phyloP scores from a whole-genome alignment of 768 basidiomycete species.

The Trichaptum fuscoviolaceum region DNA sequence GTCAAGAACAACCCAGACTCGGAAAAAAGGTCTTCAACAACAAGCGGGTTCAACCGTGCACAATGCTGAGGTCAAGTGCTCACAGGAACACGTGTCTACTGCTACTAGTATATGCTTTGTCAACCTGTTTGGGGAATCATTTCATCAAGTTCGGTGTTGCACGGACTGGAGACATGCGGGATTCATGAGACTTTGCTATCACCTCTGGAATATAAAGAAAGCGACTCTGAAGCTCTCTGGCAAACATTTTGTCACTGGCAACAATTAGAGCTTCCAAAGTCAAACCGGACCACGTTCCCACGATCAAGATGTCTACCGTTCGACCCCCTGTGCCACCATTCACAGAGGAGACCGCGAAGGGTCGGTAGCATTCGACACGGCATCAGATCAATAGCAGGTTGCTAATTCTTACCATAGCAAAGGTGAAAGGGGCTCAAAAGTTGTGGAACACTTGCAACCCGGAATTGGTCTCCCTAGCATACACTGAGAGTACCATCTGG shows the following conservation, averaged over 20 bases:
- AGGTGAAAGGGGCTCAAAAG: constrained; percentile 47
- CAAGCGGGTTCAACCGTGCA: not conserved
- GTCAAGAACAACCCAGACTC: not conserved
- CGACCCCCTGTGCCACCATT: not conserved
- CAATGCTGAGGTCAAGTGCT: not conserved
- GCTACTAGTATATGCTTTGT: not conserved
- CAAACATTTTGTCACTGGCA: too few species aligned
- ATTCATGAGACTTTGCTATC: not conserved
- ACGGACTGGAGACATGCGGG: not conserved
- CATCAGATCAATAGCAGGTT: not conserved
- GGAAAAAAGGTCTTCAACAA: not conserved
- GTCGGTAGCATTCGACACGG: not conserved
- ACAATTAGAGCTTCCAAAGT: too few species aligned
- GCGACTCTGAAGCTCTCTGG: too few species aligned
- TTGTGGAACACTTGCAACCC: constrained; percentile 40
- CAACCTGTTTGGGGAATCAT: not conserved
- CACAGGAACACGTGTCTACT: not conserved
- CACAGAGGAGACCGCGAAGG: not conserved
- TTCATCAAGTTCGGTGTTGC: not conserved
- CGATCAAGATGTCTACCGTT: not conserved
- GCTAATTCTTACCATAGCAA: constrained; percentile 14
- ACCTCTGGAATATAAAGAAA: not conserved
- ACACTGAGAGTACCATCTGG: constrained; percentile 51
- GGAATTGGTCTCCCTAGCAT: constrained; percentile 37
- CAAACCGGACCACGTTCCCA: too few species aligned